phyloP scores from a whole-genome alignment of 805 yeast species.

The Zygosaccharomyces gambellarensis region DNA sequence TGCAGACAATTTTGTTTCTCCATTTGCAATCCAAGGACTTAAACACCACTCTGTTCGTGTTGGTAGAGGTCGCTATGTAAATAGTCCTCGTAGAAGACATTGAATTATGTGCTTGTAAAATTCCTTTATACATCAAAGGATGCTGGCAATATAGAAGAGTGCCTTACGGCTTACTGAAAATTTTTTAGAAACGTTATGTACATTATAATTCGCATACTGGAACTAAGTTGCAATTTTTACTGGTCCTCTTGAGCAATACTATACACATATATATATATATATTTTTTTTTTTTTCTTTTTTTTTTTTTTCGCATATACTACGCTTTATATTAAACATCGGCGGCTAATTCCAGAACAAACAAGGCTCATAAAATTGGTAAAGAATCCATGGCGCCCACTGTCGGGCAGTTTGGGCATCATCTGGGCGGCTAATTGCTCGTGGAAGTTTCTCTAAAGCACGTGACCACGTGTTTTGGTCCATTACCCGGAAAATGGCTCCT shows the following conservation, averaged over 20 bases:
- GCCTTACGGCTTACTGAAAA: too few relatives aligned
- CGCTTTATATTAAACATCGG: neutral
- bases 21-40: conserved; percentile 68
- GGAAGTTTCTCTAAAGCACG: neutral
- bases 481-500: conserved; percentile 5
- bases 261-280: too few relatives aligned
- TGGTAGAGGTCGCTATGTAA: conserved; percentile 81
- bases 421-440: too few relatives aligned
- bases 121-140: too few relatives aligned
- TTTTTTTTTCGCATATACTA: neutral
- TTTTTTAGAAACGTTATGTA: too few relatives aligned
- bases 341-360: neutral
- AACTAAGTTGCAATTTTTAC: too few relatives aligned
- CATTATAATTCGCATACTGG: too few relatives aligned
- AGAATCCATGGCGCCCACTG: too few relatives aligned
- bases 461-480: neutral
- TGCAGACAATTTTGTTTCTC: conserved; percentile 81
- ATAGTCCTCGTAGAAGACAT: conserved; percentile 47
- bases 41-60: conserved; percentile 67
- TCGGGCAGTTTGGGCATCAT: too few relatives aligned
- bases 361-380: neutral
- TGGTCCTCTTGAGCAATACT: too few relatives aligned
- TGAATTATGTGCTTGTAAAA: neutral
- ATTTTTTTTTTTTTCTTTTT: neutral
- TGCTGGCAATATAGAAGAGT: too few relatives aligned